Base-by-base conservation (phyloP, 176 grass and related monocot genomes). In the Guadua angustifolia region DNA sequence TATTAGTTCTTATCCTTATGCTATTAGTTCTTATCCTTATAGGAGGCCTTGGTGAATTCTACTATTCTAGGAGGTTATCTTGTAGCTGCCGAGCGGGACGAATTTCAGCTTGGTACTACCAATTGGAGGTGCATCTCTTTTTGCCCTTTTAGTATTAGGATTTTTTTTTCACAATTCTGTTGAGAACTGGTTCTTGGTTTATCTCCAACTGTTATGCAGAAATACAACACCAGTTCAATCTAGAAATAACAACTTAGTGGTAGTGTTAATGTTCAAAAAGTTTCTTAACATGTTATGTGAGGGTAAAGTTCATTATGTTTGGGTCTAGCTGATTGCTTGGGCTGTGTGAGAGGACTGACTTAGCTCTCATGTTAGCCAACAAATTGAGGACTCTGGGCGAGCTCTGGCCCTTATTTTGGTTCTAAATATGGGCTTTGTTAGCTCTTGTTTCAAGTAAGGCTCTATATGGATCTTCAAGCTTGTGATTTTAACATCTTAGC, bases 71-170 rank as follows among this genome's bases (percentile, higher is more conserved):
- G 83, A 22, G 32, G 44, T 19, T 22, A 15, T 80, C 82, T 75
- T 61, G 79, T 25, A 82, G 71, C 44, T 33, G 52, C 26, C 55
- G 21, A 24, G 32, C 74, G n/a, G 38, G 58, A 9, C 57, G 62
- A 36, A 56, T 85, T 16, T 85, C 74, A 32, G 55, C 61, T 63
- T 81, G 36, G 55, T 86, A 83, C 58, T 89, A 78, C 42, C 87
- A 84, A 43, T 60, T 94, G 40, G 87, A 94, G 88, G 92, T 36
- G 35, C 35, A 36, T 36, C 35, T 36, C 35, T 36, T 36, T 36
- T 36, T 36, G 35, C 35, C 35, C 1, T 9, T 62, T 72, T 10
- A 16, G 0, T 17, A 1, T 39, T 45, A 45, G 8, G 51, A 68
- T 3, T 68, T 46, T 9, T 17, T 61, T 32, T 4, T n/a, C 2